phyloP scores from a whole-genome alignment of 2,329 filamentous ascomycete species.

The Epichloe typhina region DNA sequence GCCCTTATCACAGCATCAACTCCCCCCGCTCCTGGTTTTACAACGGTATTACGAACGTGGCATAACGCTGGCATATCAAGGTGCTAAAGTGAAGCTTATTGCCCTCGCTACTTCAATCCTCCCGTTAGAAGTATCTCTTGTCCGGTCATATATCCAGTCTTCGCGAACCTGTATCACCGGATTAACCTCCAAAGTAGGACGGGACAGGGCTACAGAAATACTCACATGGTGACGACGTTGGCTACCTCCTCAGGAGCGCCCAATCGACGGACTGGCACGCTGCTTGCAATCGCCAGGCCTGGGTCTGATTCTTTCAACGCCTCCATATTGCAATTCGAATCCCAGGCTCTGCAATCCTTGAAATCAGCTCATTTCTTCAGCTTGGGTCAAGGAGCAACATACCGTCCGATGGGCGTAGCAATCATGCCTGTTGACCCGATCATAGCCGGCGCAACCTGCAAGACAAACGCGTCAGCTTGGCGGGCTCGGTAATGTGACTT shows the following conservation, averaged over 20 bases:
- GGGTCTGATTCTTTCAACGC: conserved; percentile 1
- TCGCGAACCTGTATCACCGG: conserved; percentile 2
- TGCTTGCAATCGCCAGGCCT: conserved; percentile 5
- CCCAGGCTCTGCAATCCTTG: conserved; percentile 1
- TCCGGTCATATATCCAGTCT: conserved; percentile 6
- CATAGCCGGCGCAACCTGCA: conserved; percentile 6
- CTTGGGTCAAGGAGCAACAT: neutral
- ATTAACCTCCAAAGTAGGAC: neutral
- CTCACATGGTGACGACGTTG: conserved; percentile 6
- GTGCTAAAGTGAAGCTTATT: neutral
- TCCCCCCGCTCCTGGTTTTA: neutral
- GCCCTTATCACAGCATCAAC: neutral
- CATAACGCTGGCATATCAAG: too few relatives aligned
- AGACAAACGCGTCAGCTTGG: neutral
- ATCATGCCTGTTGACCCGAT: conserved; percentile 8
- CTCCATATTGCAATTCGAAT: neutral
- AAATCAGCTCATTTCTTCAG: neutral
- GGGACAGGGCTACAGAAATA: neutral
- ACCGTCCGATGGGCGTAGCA: conserved; percentile 4
- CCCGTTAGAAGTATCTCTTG: conserved; percentile 6
- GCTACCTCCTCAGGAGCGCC: conserved; percentile 5
- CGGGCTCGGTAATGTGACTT: neutral
- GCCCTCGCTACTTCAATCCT: neutral
- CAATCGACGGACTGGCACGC: conserved; percentile 4
- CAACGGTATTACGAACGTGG: neutral